Percentiles rank a stretch among this genome's conserved stretches.
Evolutionary conservation across 495 filamentous ascomycete species (phyloP).

Genomic region (Penicillium canescens): DNA sequence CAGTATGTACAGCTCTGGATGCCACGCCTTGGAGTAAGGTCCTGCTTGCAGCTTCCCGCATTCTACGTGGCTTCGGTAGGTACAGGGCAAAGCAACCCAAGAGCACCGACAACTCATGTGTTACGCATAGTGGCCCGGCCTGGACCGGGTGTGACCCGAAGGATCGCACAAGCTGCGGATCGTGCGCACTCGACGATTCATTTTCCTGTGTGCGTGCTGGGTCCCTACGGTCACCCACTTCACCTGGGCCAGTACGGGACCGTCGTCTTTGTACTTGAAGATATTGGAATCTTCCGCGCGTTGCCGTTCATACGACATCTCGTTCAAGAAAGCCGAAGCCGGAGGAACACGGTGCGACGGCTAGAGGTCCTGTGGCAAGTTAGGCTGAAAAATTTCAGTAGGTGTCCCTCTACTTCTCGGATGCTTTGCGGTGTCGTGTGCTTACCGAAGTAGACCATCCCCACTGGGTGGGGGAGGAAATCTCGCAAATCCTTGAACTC

Average conservation of each 20-base stretch:
- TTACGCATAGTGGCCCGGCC: slow-evolving; percentile 1
- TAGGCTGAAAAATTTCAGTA: neutral
- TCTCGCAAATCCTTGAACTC: no score
- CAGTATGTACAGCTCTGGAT: slow-evolving; percentile 12
- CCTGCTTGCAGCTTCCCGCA: slow-evolving; percentile 3
- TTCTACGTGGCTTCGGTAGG: slow-evolving; percentile 7
- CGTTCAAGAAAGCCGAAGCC: neutral
- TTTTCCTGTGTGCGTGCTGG: slow-evolving; percentile 1
- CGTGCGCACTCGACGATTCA: neutral
- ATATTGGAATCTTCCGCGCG: slow-evolving; percentile 5
- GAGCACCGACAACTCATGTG: neutral
- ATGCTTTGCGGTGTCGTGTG: no score
- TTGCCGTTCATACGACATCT: slow-evolving; percentile 3
- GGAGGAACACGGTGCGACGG: neutral
- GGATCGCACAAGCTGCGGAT: neutral
- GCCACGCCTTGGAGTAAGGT: slow-evolving; percentile 1
- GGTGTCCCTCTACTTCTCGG: no score
- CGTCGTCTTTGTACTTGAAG: slow-evolving; percentile 3
- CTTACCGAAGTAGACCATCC: no score
- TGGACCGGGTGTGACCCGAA: neutral
- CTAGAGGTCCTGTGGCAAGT: slow-evolving; percentile 3
- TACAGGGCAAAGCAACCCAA: neutral
- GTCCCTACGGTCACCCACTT: slow-evolving; percentile 2
- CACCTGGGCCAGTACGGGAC: slow-evolving; percentile 1
- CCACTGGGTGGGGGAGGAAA: no score